These are phyloP conservation scores for Pholiota molesta DNA, from an alignment of 768 basidiomycete species.

Conservation along the genomic window DNA sequence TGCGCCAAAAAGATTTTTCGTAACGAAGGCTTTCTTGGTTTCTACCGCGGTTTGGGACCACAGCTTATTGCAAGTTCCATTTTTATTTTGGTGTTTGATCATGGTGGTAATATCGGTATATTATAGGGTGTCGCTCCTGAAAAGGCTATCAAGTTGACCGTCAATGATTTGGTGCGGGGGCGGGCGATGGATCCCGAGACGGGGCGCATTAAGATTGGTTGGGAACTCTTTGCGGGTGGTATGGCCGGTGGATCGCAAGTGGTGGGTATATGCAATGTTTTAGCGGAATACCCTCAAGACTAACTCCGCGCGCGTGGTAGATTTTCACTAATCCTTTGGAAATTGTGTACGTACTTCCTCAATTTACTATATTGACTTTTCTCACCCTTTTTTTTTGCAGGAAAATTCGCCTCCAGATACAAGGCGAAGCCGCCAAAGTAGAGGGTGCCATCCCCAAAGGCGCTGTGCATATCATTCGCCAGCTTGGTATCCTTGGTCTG, in stretches of 20 bases:
- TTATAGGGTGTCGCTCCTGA: slow-evolving; percentile 90
- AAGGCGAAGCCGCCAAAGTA: slow-evolving; percentile 90
- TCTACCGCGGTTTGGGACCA: slow-evolving; percentile 95
- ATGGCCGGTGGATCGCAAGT: slow-evolving; percentile 97
- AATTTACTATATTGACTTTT: slow-evolving; percentile 1
- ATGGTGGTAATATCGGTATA: not conserved
- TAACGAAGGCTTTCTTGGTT: slow-evolving; percentile 94
- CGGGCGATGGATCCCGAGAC: slow-evolving; percentile 93
- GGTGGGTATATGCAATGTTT: slow-evolving; percentile 50
- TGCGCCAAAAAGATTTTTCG: slow-evolving; percentile 92
- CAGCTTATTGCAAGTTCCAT: slow-evolving; percentile 82
- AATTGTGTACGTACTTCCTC: slow-evolving; percentile 70
- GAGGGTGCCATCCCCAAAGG: slow-evolving; percentile 84
- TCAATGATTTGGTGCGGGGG: slow-evolving; percentile 89
- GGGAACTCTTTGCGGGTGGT: slow-evolving; percentile 93
- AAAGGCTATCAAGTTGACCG: slow-evolving; percentile 97
- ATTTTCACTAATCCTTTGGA: slow-evolving; percentile 97
- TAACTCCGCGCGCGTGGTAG: slow-evolving; percentile 43
- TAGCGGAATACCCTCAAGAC: not conserved
- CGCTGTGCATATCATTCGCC: slow-evolving; percentile 90
- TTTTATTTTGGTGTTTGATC: not conserved
- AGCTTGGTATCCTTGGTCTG: slow-evolving; percentile 88
- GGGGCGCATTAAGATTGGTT: slow-evolving; percentile 86
- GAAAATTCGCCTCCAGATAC: slow-evolving; percentile 93
- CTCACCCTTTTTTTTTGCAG: slow-evolving; percentile 38